phyloP scores from a whole-genome alignment of 306 rosid species.

The Medicago arabica region DNA sequence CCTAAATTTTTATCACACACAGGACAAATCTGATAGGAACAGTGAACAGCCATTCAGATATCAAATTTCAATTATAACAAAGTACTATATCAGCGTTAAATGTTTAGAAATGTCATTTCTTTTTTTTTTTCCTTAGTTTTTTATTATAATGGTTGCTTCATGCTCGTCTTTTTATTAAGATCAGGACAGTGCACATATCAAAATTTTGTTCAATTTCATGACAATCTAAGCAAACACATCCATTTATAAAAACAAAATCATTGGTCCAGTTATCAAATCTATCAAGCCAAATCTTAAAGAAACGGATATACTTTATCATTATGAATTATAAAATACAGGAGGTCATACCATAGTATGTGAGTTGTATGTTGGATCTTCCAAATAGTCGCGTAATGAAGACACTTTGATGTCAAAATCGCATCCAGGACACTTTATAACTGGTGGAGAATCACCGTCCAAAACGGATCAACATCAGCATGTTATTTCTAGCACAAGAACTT shows the following conservation, averaged over 20 bases:
- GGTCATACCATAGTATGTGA: slow-evolving; percentile 64
- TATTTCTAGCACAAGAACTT: slow-evolving; percentile 27
- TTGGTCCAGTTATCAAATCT: slow-evolving; percentile 2
- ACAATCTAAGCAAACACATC: slow-evolving; percentile 8
- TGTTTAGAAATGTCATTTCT: background rate
- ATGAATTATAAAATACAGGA: slow-evolving; percentile 20
- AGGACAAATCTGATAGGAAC: slow-evolving; percentile 79
- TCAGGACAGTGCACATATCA: slow-evolving; percentile 21
- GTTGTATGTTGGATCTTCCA: slow-evolving; percentile 64
- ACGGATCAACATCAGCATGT: slow-evolving; percentile 22
- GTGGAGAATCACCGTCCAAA: slow-evolving; percentile 57
- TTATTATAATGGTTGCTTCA: slow-evolving; percentile 9
- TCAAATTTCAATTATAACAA: slow-evolving; percentile 43
- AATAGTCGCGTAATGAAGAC: slow-evolving; percentile 51
- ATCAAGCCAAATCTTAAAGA: slow-evolving; percentile 22
- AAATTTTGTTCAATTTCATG: slow-evolving; percentile 9
- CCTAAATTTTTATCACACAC: slow-evolving; percentile 73
- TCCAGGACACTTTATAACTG: slow-evolving; percentile 65
- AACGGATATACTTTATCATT: background rate
- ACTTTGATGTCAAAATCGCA: slow-evolving; percentile 73
- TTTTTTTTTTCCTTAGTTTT: slow-evolving; percentile 10
- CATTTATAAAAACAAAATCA: slow-evolving; percentile 15
- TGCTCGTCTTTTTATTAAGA: slow-evolving; percentile 20
- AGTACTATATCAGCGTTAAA: slow-evolving; percentile 7
- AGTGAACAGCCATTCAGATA: slow-evolving; percentile 37